phyloP scores from a whole-genome alignment of 352 stramenopile genomes.

The Plasmopara halstedii region DNA sequence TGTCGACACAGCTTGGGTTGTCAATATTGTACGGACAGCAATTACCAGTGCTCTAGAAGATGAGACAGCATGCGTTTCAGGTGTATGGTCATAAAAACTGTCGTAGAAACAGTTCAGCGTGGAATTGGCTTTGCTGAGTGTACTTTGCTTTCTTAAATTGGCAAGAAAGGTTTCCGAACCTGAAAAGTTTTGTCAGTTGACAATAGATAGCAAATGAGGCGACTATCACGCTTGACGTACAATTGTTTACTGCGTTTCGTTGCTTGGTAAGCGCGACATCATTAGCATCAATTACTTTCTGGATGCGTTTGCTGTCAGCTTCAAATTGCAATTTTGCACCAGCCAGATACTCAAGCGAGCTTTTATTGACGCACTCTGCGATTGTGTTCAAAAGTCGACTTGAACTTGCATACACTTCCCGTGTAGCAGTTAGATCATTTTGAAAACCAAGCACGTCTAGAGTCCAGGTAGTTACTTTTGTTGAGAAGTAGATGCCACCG shows the following conservation, averaged over 20 bases:
- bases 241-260: conserved; percentile 15
- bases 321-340: conserved; percentile 21
- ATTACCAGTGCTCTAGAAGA: conserved; percentile 20
- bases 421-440: conserved; percentile 18
- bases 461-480: conserved; percentile 23
- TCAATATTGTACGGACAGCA: conserved; percentile 23
- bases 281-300: conserved; percentile 25
- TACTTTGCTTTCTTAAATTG: conserved; percentile 12
- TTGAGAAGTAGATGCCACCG: conserved; percentile 37
- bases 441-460: conserved; percentile 23
- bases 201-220: background rate
- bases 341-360: conserved; percentile 20
- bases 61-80: conserved; percentile 13
- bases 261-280: conserved; percentile 11
- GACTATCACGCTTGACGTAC: conserved; percentile 9
- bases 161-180: conserved; percentile 19
- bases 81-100: conserved; percentile 19
- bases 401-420: conserved; percentile 26
- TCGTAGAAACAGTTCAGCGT: conserved; percentile 22
- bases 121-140: conserved; percentile 12
- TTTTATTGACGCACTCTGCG: conserved; percentile 28
- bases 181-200: conserved; percentile 4
- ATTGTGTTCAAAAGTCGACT: conserved; percentile 22
- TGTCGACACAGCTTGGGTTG: conserved; percentile 12
- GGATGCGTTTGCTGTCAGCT: conserved; percentile 15